These are phyloP conservation scores for Ambispora gerdemannii DNA, from an alignment of 192 early-diverging fungal genomes.

Conservation along the genomic window DNA sequence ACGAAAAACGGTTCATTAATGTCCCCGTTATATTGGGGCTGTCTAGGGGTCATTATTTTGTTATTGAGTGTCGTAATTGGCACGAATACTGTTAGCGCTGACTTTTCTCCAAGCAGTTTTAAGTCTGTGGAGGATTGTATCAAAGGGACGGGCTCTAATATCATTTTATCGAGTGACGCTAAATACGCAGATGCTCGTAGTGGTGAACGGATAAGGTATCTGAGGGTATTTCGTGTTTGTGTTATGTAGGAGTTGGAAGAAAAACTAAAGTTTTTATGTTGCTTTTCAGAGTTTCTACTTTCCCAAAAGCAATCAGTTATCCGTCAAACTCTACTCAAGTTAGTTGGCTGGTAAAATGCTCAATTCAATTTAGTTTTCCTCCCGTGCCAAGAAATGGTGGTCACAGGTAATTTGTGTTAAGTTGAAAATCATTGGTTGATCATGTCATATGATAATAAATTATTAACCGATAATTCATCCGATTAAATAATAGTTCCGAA, in stretches of 20 bases:
- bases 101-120: background rate
- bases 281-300: background rate
- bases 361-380: background rate
- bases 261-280: background rate
- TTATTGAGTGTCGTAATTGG: too few relatives aligned
- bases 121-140: background rate
- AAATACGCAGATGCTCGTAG: background rate
- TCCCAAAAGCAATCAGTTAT: conserved; percentile 5
- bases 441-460: background rate
- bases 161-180: background rate
- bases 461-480: background rate
- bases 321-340: conserved; percentile 25
- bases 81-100: too few relatives aligned
- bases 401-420: conserved; percentile 12
- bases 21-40: too few relatives aligned
- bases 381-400: conserved; percentile 21
- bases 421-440: background rate
- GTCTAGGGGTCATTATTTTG: too few relatives aligned
- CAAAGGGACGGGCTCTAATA: background rate
- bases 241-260: too few relatives aligned
- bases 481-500: background rate
- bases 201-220: background rate
- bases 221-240: background rate
- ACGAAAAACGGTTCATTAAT: too few relatives aligned
- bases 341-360: conserved; percentile 1